Conservation (phyloP, 352 stramenopile genomes). For the Phytophthora ohioensis region DNA sequence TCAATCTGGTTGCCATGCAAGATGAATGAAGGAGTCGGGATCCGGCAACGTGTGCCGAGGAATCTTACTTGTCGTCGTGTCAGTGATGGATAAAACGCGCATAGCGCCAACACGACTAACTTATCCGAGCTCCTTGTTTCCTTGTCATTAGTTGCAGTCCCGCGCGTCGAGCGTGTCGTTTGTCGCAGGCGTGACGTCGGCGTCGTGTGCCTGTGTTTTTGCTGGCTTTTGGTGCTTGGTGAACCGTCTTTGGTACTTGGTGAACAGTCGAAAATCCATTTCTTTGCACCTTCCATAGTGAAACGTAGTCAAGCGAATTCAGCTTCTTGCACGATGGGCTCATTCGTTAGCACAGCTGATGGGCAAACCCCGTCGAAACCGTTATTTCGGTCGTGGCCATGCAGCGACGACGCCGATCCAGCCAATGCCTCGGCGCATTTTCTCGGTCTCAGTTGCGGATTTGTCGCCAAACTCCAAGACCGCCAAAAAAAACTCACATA, state of each 20-base stretch:
- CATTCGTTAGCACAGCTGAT: not conserved
- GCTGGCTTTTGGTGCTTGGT: conserved; percentile 35
- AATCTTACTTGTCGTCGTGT: conserved; percentile 30
- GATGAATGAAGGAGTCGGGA: conserved; percentile 1
- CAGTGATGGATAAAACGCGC: conserved; percentile 29
- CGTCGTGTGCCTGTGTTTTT: not conserved
- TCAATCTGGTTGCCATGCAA: not conserved
- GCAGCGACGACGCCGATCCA: conserved; percentile 25
- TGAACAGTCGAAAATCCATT: conserved; percentile 13
- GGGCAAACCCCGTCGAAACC: conserved; percentile 23
- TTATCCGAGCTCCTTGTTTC: conserved; percentile 6
- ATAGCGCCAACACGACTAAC: conserved; percentile 32
- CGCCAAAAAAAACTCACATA: not conserved
- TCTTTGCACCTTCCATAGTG: conserved; percentile 23
- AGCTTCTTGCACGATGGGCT: too few species aligned
- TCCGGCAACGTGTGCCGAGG: conserved; percentile 6
- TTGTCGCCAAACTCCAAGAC: conserved; percentile 16
- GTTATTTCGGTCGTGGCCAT: conserved; percentile 21
- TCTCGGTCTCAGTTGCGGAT: conserved; percentile 27
- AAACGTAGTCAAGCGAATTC: too few species aligned
- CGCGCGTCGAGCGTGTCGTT: conserved; percentile 7
- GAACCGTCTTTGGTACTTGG: conserved; percentile 37
- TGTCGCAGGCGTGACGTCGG: conserved; percentile 28
- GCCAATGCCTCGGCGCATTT: conserved; percentile 9
- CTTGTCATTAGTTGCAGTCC: conserved; percentile 18